Conservation (phyloP, 2,329 filamentous ascomycete genomes). For the Pseudonectria buxi region DNA sequence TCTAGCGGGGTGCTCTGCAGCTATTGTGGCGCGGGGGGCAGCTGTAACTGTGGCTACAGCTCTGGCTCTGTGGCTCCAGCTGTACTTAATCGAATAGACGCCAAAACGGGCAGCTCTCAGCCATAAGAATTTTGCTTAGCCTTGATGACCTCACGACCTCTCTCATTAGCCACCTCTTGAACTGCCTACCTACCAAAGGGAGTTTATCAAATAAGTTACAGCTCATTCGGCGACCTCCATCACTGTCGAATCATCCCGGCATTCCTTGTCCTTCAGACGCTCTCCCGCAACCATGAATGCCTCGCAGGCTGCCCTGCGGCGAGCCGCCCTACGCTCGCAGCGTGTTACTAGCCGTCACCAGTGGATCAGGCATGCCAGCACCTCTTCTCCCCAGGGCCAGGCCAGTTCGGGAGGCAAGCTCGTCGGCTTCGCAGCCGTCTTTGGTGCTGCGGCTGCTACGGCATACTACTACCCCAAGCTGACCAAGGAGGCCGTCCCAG, state of each 20-base stretch:
- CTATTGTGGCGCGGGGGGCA: conserved; percentile 11
- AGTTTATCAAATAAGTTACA: too few species aligned
- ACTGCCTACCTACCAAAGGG: neutral
- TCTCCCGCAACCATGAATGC: conserved; percentile 23
- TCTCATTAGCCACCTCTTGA: conserved; percentile 6
- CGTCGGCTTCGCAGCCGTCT: conserved; percentile 26
- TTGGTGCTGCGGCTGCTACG: conserved; percentile 33
- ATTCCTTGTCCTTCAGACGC: neutral
- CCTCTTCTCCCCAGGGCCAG: conserved; percentile 10
- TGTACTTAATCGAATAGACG: too few species aligned
- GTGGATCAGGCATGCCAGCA: conserved; percentile 25
- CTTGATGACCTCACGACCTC: conserved; percentile 22
- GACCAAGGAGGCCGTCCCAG: conserved; percentile 18
- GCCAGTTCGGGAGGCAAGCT: conserved; percentile 22
- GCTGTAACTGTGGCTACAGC: conserved; percentile 5
- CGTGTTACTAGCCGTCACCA: conserved; percentile 20
- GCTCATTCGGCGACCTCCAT: too few species aligned
- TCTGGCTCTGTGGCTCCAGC: conserved; percentile 4
- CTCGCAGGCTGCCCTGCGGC: conserved; percentile 23
- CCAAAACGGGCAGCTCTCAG: conserved; percentile 2
- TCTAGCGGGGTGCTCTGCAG: conserved; percentile 3
- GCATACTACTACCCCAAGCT: conserved; percentile 33
- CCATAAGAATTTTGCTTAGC: conserved; percentile 22
- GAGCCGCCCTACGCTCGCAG: conserved; percentile 19
- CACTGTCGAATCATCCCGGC: too few species aligned